A percentile compares a stretch with the other conserved stretches of the same genome.
Evolutionary conservation across 148 eudicot genomes (phyloP).

Genomic region (Fallopia convolvulus): DNA sequence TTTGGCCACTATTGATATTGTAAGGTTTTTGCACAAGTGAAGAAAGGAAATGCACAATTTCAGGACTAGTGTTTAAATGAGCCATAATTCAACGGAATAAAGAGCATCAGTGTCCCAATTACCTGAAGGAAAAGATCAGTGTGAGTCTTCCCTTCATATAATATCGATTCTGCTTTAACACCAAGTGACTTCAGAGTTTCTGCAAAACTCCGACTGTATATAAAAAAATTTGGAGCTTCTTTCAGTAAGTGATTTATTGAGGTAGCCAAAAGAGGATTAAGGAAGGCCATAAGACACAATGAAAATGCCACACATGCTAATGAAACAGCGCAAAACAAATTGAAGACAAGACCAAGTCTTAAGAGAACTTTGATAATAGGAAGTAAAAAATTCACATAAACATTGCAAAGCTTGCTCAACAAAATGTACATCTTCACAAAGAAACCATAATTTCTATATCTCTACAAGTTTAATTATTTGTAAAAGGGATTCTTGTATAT

Average conservation of each 20-base stretch:
- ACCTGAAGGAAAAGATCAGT: conserved; percentile 97
- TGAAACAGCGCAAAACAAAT: not conserved
- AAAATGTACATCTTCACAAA: not conserved
- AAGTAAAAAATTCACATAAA: not conserved
- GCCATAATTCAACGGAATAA: not conserved
- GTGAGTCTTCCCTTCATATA: conserved; percentile 90
- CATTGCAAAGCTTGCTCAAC: not conserved
- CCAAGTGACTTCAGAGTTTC: conserved; percentile 68
- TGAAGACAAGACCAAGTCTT: not conserved
- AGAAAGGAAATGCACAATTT: not conserved
- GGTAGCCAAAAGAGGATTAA: not conserved
- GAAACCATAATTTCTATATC: not conserved
- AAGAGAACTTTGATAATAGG: not conserved
- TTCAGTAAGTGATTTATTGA: not conserved
- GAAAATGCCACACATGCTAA: not conserved
- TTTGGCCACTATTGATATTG: not conserved
- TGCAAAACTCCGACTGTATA: conserved; percentile 60
- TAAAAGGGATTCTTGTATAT: not conserved
- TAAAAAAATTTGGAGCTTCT: conserved; percentile 4
- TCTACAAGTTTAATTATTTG: not conserved
- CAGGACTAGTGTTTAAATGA: not conserved
- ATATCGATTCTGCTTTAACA: conserved; percentile 59
- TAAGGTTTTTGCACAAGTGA: not conserved
- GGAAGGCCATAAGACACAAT: not conserved
- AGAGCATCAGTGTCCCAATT: not conserved